These are phyloP conservation scores for Paramecium primaurelia DNA, from an alignment of 73 alveolate genomes.

Conservation along the genomic window DNA sequence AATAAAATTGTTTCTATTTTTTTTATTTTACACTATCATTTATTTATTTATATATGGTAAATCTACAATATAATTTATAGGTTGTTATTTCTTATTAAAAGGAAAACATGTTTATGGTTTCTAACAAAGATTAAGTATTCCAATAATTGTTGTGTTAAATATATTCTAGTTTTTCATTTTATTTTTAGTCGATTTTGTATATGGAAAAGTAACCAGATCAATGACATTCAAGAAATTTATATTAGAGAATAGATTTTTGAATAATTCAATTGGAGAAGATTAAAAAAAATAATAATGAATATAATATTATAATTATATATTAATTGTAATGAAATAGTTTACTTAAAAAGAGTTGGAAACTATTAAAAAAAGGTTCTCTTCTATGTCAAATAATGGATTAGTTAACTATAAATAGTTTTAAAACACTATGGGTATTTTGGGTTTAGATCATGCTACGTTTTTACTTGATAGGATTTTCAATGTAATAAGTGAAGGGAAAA, in stretches of 20 bases:
- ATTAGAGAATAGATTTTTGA: background rate
- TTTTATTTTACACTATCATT: background rate
- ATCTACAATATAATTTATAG: background rate
- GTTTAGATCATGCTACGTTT: conserved; percentile 4
- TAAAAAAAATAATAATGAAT: background rate
- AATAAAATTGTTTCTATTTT: background rate
- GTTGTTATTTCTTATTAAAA: background rate
- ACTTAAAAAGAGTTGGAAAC: background rate
- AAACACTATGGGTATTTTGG: background rate
- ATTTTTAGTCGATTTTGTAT: background rate
- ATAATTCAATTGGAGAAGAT: background rate
- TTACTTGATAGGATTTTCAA: background rate
- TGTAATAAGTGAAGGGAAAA: background rate
- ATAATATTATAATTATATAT: background rate
- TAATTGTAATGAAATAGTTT: background rate
- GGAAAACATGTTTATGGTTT: background rate
- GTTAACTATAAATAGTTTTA: background rate
- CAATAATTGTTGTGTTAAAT: background rate
- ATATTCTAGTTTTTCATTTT: background rate
- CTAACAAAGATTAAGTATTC: background rate
- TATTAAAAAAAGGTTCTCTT: background rate
- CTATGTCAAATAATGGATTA: background rate
- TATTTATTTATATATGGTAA: background rate
- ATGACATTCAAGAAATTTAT: background rate
- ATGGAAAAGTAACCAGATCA: background rate